A percentile compares a stretch with the other conserved stretches of the same genome.
phyloP scores from a whole-genome alignment of 164 flowering plant species.

The Echeveria elegans region DNA sequence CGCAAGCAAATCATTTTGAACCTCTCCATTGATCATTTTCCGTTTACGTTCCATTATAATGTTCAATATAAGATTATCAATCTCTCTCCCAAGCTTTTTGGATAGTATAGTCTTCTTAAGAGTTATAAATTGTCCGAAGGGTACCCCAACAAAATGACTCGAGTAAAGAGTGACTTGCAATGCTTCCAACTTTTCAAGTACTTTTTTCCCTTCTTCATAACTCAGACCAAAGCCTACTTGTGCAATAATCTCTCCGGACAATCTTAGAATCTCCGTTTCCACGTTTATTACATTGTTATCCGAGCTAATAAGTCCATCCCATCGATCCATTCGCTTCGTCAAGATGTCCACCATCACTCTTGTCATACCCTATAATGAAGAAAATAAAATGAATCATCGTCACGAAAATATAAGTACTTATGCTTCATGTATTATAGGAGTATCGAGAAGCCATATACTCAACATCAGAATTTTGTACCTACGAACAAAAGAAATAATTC shows the following conservation, averaged over 20 bases:
- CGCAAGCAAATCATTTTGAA: slow-evolving; percentile 44
- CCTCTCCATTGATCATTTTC: background rate
- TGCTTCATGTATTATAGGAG: no score
- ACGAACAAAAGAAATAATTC: background rate
- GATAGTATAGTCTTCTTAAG: slow-evolving; percentile 35
- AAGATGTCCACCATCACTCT: slow-evolving; percentile 60
- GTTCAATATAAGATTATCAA: slow-evolving; percentile 47
- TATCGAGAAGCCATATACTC: no score
- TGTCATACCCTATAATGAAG: slow-evolving; percentile 72
- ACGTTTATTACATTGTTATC: slow-evolving; percentile 51
- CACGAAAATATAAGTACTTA: no score
- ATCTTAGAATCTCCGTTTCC: slow-evolving; percentile 37
- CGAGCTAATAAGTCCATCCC: slow-evolving; percentile 35
- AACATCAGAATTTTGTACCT: no score
- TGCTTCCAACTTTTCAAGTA: slow-evolving; percentile 49
- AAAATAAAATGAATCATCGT: no score
- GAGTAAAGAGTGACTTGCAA: slow-evolving; percentile 60
- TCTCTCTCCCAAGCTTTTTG: slow-evolving; percentile 52
- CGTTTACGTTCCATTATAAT: slow-evolving; percentile 36
- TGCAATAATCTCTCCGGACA: slow-evolving; percentile 72
- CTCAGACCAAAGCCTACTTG: slow-evolving; percentile 61
- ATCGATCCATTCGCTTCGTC: slow-evolving; percentile 47
- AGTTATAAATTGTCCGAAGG: slow-evolving; percentile 42
- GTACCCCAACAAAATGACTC: slow-evolving; percentile 70
- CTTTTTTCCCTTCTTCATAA: slow-evolving; percentile 29